Base-by-base conservation (phyloP, 1,284 basidiomycete genomes). In the Rugosomyces carneus region DNA sequence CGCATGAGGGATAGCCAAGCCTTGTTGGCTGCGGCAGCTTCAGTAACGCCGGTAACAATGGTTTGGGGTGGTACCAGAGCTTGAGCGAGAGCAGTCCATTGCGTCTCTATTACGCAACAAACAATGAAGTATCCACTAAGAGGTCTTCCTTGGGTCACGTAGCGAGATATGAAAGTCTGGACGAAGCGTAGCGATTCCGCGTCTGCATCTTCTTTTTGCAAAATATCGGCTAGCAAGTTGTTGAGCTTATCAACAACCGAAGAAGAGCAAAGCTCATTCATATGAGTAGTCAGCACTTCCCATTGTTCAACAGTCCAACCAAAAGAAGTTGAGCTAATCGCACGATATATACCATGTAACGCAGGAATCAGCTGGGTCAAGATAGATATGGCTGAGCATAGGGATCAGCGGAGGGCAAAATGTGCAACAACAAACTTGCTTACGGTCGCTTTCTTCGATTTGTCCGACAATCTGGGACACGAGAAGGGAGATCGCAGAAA, bases 111-210 rank as follows among this genome's bases (percentile, higher is more conserved):
- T 23, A 88, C 79, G 56, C 88, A 90, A 64, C 90, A 91, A 5
- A 91, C 79, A 45, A 89, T 78, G 58, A 94, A 92, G 60, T 92
- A 90, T 13, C 91, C 90, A 42, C 85, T 90, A 16, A 94, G 71
- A 10, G 91, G 90, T 8, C 86, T 75, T 16, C 83, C 85, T 40
- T 78, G 76, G 13, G 76, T 71, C 18, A 87, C 74, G 61, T 95
- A 95, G 29, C 88, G 80, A 13, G 83, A 72, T 32, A 93, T 73
- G 51, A 93, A 81, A 0, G 82, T 80, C 53, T 83, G 78, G 35
- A 85, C 74, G 62, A 78, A 84, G 44, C 70, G 67, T 27, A 80
- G 61, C 6, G 67, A 68, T 38, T 79, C 76, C 1, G 60, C 58
- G 44, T 81, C 76, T 4, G 69, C 61, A n/a, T 75, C 71, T 48